Evolutionary conservation across 164 flowering plant genomes (phyloP).

Genomic region (Vitis rupestris): DNA sequence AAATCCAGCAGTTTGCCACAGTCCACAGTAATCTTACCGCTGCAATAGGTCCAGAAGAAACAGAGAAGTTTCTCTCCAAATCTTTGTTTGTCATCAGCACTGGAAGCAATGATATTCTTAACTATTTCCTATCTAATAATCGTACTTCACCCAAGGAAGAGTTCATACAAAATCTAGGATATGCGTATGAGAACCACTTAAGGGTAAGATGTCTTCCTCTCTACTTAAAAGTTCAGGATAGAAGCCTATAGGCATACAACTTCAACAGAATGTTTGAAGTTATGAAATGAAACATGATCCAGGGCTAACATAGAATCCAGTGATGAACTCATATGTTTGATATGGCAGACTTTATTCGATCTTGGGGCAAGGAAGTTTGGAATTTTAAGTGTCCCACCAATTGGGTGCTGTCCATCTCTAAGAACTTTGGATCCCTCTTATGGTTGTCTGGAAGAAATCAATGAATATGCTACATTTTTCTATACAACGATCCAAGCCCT

Average conservation of each 20-base stretch:
- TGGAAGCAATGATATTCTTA: not conserved
- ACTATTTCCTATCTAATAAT: not conserved
- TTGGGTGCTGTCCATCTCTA: slow-evolving; percentile 23
- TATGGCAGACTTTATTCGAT: slow-evolving; percentile 14
- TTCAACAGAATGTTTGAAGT: no score
- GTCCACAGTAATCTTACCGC: not conserved
- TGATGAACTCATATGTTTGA: no score
- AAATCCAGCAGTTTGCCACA: not conserved
- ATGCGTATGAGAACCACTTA: not conserved
- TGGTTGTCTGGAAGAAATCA: slow-evolving; percentile 5
- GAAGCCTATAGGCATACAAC: no score
- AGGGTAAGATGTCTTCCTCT: not conserved
- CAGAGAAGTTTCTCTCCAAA: not conserved
- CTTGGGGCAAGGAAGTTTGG: slow-evolving; percentile 29
- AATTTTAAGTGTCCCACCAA: slow-evolving; percentile 16
- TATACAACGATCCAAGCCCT: not conserved
- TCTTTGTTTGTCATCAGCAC: not conserved
- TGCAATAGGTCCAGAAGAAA: not conserved
- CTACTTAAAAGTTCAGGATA: not conserved
- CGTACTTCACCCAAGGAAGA: slow-evolving; percentile 15
- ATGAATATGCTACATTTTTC: slow-evolving; percentile 9
- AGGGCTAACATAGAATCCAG: no score
- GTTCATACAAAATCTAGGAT: slow-evolving; percentile 23
- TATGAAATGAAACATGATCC: no score
- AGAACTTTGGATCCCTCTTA: not conserved